A percentile compares a stretch with the other conserved stretches of the same genome.
These are phyloP conservation scores for Tuber magnatum DNA, from an alignment of 495 filamentous ascomycete species.

Conservation along the genomic window DNA sequence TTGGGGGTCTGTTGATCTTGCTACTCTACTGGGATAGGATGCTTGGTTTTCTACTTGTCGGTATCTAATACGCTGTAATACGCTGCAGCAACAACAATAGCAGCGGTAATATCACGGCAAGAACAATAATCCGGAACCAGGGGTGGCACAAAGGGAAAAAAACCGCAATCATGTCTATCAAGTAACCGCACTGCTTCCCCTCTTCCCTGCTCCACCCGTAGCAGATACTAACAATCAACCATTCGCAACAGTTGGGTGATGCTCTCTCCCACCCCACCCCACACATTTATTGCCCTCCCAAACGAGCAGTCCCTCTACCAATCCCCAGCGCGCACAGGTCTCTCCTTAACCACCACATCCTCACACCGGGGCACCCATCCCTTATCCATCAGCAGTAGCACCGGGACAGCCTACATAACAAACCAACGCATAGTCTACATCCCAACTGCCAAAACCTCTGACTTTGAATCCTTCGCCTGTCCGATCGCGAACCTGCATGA, in stretches of 20 bases:
- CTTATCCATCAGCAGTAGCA: constrained; percentile 53
- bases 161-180: constrained; percentile 44
- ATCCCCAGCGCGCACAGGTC: constrained; percentile 62
- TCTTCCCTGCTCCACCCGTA: not conserved
- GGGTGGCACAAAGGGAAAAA: not conserved
- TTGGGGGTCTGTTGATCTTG: not conserved
- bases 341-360: constrained; percentile 56
- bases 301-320: constrained; percentile 62
- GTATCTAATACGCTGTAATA: not conserved
- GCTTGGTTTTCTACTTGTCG: not conserved
- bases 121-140: not conserved
- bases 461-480: constrained; percentile 78
- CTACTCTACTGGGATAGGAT: not conserved
- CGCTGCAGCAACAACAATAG: too few relatives aligned
- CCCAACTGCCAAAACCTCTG: constrained; percentile 58
- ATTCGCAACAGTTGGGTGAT: constrained; percentile 64
- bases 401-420: constrained; percentile 69
- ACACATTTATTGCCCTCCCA: constrained; percentile 62
- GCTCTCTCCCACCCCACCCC: constrained; percentile 51
- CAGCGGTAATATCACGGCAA: not conserved
- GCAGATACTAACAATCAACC: constrained; percentile 4
- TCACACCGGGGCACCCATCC: constrained; percentile 52
- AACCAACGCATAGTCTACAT: constrained; percentile 91
- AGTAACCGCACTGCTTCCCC: constrained; percentile 37
- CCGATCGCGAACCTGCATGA: constrained; percentile 81